A percentile compares a stretch with the other conserved stretches of the same genome.
Evolutionary conservation across 306 rosid genomes (phyloP).

Genomic region (Macrotyloma uniflorum): DNA sequence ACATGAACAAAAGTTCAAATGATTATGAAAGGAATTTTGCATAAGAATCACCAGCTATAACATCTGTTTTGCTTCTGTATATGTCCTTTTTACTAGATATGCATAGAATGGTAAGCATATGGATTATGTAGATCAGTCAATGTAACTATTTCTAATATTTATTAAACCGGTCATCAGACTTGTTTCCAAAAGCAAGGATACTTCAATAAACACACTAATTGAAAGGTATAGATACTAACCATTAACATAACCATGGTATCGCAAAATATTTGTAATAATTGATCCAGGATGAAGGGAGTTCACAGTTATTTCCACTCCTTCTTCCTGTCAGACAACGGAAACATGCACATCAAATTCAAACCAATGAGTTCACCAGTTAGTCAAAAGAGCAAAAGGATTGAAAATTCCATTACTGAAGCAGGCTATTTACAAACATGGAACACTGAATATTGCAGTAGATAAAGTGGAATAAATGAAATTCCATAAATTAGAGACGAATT

Average conservation of each 20-base stretch:
- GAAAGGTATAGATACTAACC: conserved; percentile 48
- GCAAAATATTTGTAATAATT: conserved; percentile 66
- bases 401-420: conserved; percentile 12
- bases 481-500: neutral
- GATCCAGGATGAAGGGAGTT: conserved; percentile 87
- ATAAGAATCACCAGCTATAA: conserved; percentile 12
- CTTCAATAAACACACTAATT: neutral
- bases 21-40: neutral
- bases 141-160: conserved; percentile 19
- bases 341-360: conserved; percentile 27
- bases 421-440: conserved; percentile 13
- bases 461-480: conserved; percentile 25
- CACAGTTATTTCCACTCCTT: conserved; percentile 68
- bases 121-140: conserved; percentile 4
- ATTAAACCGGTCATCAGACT: conserved; percentile 3
- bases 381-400: conserved; percentile 27
- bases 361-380: neutral
- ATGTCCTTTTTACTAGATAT: conserved; percentile 4
- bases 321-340: conserved; percentile 58
- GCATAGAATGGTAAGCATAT: conserved; percentile 7
- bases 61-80: conserved; percentile 11
- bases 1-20: conserved; percentile 18
- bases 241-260: conserved; percentile 50
- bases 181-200: conserved; percentile 14
- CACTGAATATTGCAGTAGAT: neutral